These are phyloP conservation scores for Thinopyrum obtusiflorum DNA, from an alignment of 202 grass and related monocot genomes.

Conservation along the genomic window DNA sequence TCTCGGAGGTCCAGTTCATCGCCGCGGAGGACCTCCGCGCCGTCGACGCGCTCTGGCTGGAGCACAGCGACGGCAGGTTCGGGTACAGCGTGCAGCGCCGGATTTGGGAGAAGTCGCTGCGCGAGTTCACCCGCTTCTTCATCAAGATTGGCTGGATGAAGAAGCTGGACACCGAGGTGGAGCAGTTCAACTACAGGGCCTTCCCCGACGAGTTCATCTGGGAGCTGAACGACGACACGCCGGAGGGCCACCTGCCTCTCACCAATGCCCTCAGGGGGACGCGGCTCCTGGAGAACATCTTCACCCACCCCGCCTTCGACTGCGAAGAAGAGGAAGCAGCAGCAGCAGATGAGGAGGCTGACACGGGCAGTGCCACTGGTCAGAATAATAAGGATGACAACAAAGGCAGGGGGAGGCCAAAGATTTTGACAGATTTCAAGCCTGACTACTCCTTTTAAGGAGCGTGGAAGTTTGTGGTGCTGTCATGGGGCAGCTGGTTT, in stretches of 20 bases:
- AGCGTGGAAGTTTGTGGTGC: slow-evolving; percentile 27
- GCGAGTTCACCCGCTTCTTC: slow-evolving; percentile 91
- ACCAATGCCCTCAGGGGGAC: slow-evolving; percentile 94
- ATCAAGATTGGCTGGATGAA: slow-evolving; percentile 94
- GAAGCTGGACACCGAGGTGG: slow-evolving; percentile 88
- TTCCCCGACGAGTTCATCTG: slow-evolving; percentile 90
- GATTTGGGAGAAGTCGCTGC: slow-evolving; percentile 72
- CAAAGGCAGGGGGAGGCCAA: slow-evolving; percentile 48
- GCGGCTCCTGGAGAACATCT: slow-evolving; percentile 67
- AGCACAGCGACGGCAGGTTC: slow-evolving; percentile 65
- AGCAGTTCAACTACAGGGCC: slow-evolving; percentile 81
- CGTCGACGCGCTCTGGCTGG: slow-evolving; percentile 78
- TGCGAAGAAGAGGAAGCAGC: slow-evolving; percentile 35
- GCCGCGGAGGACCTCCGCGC: slow-evolving; percentile 46
- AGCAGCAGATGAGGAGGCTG: neutral
- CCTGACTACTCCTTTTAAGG: slow-evolving; percentile 89
- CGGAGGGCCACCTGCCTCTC: slow-evolving; percentile 88
- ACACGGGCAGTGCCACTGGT: slow-evolving; percentile 7
- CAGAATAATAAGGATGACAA: slow-evolving; percentile 33
- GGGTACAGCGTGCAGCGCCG: slow-evolving; percentile 82
- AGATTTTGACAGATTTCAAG: slow-evolving; percentile 55
- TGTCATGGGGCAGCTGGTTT: slow-evolving; percentile 43
- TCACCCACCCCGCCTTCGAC: slow-evolving; percentile 74
- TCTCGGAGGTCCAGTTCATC: slow-evolving; percentile 90
- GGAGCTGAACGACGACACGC: slow-evolving; percentile 81